phyloP scores from a whole-genome alignment of 176 grass and related monocot genomes.

The Ensete glaucum region DNA sequence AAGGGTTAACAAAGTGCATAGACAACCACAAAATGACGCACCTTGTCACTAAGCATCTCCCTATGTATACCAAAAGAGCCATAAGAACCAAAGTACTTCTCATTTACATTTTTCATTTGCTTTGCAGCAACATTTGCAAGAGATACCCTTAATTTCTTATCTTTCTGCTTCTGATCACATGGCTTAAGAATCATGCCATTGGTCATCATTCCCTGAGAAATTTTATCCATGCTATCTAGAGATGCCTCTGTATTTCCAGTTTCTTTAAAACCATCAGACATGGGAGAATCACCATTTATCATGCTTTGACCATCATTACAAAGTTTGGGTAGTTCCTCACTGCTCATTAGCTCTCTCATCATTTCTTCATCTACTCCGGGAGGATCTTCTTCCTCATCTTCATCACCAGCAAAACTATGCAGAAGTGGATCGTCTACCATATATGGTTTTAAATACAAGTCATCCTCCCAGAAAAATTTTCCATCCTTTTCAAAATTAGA shows the following conservation, averaged over 20 bases:
- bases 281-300: not conserved
- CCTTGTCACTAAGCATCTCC: slow-evolving; percentile 95
- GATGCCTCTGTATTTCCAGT: not conserved
- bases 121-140: slow-evolving; percentile 39
- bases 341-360: slow-evolving; percentile 23
- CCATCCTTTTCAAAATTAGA: slow-evolving; percentile 26
- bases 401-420: slow-evolving; percentile 53
- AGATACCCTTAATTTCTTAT: slow-evolving; percentile 45
- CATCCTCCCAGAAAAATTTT: slow-evolving; percentile 56
- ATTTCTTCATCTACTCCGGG: slow-evolving; percentile 29
- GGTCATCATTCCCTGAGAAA: slow-evolving; percentile 21
- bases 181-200: slow-evolving; percentile 15
- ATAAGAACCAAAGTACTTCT: slow-evolving; percentile 82
- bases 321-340: slow-evolving; percentile 20
- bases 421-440: slow-evolving; percentile 69
- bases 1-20: not conserved
- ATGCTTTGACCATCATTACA: not conserved
- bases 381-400: slow-evolving; percentile 36
- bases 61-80: slow-evolving; percentile 89
- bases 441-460: slow-evolving; percentile 70
- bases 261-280: not conserved
- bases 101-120: slow-evolving; percentile 69
- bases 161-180: slow-evolving; percentile 27
- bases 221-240: not conserved
- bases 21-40: slow-evolving; percentile 5